Conservation (phyloP, 2,329 filamentous ascomycete genomes). For the Pseudogymnoascus sp. region DNA sequence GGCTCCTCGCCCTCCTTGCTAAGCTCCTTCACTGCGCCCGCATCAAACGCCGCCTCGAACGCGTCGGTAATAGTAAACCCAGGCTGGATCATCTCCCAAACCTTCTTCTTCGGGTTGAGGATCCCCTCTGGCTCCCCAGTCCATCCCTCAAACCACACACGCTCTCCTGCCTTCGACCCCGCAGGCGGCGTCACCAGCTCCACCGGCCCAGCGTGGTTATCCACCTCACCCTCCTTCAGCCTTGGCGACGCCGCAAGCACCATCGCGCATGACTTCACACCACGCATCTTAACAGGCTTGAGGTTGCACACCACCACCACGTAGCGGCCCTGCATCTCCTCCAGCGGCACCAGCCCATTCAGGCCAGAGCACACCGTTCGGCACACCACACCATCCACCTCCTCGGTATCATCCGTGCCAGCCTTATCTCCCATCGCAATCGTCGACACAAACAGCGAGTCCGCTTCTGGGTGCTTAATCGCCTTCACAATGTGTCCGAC, state of each 20-base stretch:
- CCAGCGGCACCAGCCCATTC: constrained; percentile 84
- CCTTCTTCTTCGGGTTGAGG: constrained; percentile 98
- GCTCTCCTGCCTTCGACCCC: constrained; percentile 72
- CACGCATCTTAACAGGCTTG: constrained; percentile 98
- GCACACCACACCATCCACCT: constrained; percentile 84
- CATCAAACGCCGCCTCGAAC: constrained; percentile 82
- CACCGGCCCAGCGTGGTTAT: constrained; percentile 81
- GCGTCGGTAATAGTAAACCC: constrained; percentile 83
- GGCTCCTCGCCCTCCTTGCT: constrained; percentile 55
- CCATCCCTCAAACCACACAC: constrained; percentile 92
- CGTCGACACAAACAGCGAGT: constrained; percentile 90
- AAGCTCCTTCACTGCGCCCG: constrained; percentile 64
- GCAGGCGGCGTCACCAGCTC: constrained; percentile 83
- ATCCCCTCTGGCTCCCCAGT: constrained; percentile 85
- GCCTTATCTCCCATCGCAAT: constrained; percentile 88
- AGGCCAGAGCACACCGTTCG: constrained; percentile 96
- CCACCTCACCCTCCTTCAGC: constrained; percentile 70
- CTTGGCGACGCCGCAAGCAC: constrained; percentile 89
- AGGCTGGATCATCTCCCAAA: constrained; percentile 95
- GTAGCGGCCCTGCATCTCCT: constrained; percentile 94
- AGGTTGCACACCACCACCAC: constrained; percentile 95
- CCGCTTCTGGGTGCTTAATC: constrained; percentile 90
- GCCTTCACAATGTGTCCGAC: constrained; percentile 97
- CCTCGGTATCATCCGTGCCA: constrained; percentile 78
- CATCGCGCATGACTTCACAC: constrained; percentile 76